Evolutionary conservation across 192 early-diverging fungal genomes (phyloP), one percentile per base, ranked within the genome.

Genomic region (Paraglomus occultum): DNA sequence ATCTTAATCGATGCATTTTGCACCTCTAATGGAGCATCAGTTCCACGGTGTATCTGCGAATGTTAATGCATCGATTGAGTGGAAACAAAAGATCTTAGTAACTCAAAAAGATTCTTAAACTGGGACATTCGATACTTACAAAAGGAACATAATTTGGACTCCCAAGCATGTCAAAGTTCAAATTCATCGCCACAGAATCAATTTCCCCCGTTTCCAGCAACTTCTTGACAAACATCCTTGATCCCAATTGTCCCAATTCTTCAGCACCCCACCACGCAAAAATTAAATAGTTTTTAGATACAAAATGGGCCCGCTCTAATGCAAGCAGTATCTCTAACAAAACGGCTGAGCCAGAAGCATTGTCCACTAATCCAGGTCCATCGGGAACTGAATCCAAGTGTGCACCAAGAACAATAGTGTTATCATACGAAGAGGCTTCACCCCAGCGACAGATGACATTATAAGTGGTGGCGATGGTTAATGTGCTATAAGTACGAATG

Each of bases 251-350:
- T 54, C 89, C 89, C 60, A 88, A 83, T 52, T 91, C 87, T 67
- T 91, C 89, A 63, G 87, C 89, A 14, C 86, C 79, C 87, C 89
- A 91, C 84, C 84, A 91, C 8, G 85, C 86, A 84, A 91, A 89
- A 14, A 87, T 81, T 51, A 90, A 75, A 38, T 86, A 82, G 77
- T 83, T 86, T 49, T 75, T 77, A 10, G 85, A 74, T 15, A 53
- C 15, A 59, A 77, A 85, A 9, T 71, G 55, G 10, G 74, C 65
- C 38, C 74, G 67, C 6, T 82, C 76, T 51, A 90, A 67, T 0
- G 83, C 79, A 43, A 87, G 76, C 4, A 81, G 76, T 61, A 89
- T 87, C 62, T 88, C 87, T 48, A 90, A 62, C 10, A 85, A 59
- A 5, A 86, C 79, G 0, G 82, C 70, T 7, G 84, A 74, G 3